phyloP scores from a whole-genome alignment of 208 protist species.

The Endotrypanum monterogeii region DNA sequence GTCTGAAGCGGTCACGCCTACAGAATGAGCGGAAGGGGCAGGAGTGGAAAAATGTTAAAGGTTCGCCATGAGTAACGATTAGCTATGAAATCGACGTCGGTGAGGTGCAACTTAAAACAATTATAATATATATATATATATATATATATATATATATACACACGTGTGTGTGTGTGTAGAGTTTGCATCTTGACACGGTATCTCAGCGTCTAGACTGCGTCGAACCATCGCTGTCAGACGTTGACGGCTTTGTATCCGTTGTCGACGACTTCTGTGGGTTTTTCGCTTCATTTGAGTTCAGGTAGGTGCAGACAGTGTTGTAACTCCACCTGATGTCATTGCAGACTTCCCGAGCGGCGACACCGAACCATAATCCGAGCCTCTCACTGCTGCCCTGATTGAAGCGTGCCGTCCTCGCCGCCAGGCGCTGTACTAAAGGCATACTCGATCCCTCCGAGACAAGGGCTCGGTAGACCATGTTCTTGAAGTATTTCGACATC shows the following conservation, averaged over 20 bases:
- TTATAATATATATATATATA: no score
- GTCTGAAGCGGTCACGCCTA: no score
- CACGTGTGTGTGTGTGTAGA: no score
- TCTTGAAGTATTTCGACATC: slow-evolving; percentile 19
- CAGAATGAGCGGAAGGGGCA: no score
- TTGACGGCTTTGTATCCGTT: background rate
- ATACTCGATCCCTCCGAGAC: slow-evolving; percentile 37
- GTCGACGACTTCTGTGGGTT: background rate
- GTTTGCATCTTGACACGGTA: no score
- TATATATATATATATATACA: background rate
- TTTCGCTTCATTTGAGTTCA: background rate
- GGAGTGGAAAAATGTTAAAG: no score
- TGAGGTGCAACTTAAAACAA: no score
- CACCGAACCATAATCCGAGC: slow-evolving; percentile 54
- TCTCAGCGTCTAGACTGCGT: background rate
- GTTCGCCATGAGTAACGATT: no score
- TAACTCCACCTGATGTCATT: slow-evolving; percentile 37
- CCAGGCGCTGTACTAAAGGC: slow-evolving; percentile 45
- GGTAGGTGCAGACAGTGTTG: slow-evolving; percentile 17
- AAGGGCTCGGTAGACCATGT: slow-evolving; percentile 11
- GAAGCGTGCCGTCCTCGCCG: slow-evolving; percentile 47
- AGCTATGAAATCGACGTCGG: no score
- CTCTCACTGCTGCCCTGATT: slow-evolving; percentile 43
- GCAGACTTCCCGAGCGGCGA: slow-evolving; percentile 51
- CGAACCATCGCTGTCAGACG: background rate